A percentile compares a stretch with the other conserved stretches of the same genome.
Evolutionary conservation across 1,284 basidiomycete species (phyloP).

Genomic region (Malassezia dermatis): DNA sequence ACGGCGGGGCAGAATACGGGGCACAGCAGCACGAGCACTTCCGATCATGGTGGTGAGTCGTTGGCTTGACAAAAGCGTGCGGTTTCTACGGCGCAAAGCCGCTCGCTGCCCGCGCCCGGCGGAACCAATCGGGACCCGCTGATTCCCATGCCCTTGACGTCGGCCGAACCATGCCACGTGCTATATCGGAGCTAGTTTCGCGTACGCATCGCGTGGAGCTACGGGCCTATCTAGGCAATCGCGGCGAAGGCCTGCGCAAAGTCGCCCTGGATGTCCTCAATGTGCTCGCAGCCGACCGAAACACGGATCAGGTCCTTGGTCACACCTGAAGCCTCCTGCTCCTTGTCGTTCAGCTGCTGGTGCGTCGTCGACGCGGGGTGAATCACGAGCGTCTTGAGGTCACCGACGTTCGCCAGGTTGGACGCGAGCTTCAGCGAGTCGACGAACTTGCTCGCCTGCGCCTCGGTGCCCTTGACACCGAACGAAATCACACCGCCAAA

Average conservation of each 20-base stretch:
- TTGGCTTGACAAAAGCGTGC: neutral
- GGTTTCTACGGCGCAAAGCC: neutral
- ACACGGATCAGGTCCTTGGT: slow-evolving; percentile 70
- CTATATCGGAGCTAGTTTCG: neutral
- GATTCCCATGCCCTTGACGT: slow-evolving; percentile 4
- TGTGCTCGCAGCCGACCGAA: slow-evolving; percentile 71
- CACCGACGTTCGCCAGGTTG: slow-evolving; percentile 41
- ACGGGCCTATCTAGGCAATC: neutral
- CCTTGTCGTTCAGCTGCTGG: slow-evolving; percentile 61
- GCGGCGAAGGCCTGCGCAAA: slow-evolving; percentile 58
- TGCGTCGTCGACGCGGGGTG: slow-evolving; percentile 77
- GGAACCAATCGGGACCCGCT: slow-evolving; percentile 19
- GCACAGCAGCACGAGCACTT: slow-evolving; percentile 11
- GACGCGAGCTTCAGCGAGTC: slow-evolving; percentile 62
- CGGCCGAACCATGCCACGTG: slow-evolving; percentile 7
- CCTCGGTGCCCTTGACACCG: slow-evolving; percentile 62
- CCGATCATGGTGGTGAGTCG: slow-evolving; percentile 9
- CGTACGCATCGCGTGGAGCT: neutral
- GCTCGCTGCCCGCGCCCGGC: slow-evolving; percentile 3
- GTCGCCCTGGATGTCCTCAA: slow-evolving; percentile 62
- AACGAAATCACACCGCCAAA: slow-evolving; percentile 74
- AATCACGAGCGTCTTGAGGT: slow-evolving; percentile 46
- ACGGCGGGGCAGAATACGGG: slow-evolving; percentile 10
- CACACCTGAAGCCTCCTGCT: slow-evolving; percentile 63
- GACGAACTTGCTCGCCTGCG: slow-evolving; percentile 59